These are phyloP conservation scores for Dentipellis fragilis DNA, from an alignment of 768 basidiomycete species.

Conservation along the genomic window DNA sequence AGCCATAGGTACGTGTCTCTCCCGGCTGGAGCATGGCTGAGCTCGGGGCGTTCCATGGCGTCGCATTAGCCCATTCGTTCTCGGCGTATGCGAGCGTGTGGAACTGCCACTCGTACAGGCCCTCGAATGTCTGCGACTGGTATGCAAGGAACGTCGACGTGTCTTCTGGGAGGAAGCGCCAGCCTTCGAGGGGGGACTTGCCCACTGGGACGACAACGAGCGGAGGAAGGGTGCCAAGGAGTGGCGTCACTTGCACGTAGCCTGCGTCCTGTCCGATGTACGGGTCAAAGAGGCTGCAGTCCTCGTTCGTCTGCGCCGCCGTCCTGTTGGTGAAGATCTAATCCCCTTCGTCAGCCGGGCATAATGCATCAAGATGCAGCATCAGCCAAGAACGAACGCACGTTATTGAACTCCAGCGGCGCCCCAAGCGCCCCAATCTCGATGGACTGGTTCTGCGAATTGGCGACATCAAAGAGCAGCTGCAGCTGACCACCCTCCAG, in stretches of 20 bases:
- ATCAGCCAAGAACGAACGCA: constrained; percentile 15
- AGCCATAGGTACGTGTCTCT: constrained; percentile 40
- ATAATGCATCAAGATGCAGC: neutral
- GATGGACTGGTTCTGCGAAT: constrained; percentile 34
- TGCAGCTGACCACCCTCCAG: constrained; percentile 30
- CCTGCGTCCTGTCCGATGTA: constrained; percentile 50
- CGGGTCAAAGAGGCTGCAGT: constrained; percentile 47
- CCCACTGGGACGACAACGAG: constrained; percentile 38
- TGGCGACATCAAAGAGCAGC: constrained; percentile 41
- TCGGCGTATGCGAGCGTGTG: constrained; percentile 47
- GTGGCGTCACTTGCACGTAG: constrained; percentile 39
- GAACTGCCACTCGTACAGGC: constrained; percentile 50
- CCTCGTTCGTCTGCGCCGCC: constrained; percentile 38
- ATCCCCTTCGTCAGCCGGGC: neutral
- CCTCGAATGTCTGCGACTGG: constrained; percentile 53
- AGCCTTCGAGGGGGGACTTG: constrained; percentile 42
- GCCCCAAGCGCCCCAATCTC: constrained; percentile 46
- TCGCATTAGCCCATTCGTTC: constrained; percentile 41
- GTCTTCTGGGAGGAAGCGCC: constrained; percentile 44
- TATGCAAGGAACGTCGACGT: constrained; percentile 36
- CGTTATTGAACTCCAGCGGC: constrained; percentile 48
- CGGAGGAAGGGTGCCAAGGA: constrained; percentile 43
- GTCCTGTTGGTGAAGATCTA: constrained; percentile 48
- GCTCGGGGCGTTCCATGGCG: constrained; percentile 46
- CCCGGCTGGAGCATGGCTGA: constrained; percentile 36